These are phyloP conservation scores for Moesziomyces globuligerus DNA, from an alignment of 1,284 basidiomycete species.

Conservation along the genomic window DNA sequence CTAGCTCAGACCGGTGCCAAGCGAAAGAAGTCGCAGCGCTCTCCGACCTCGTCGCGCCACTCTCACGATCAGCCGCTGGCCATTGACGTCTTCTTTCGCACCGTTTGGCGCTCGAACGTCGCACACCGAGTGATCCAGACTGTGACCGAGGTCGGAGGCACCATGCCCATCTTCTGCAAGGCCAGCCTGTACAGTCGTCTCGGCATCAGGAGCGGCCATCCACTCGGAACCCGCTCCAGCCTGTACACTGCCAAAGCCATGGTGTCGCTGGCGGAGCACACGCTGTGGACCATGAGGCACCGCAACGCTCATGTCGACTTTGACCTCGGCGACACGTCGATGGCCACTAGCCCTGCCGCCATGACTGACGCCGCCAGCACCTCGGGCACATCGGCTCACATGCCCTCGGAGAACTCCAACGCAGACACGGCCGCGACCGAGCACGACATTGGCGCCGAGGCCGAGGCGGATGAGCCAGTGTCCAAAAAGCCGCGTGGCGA, in stretches of 20 bases:
- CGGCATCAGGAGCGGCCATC: conserved; percentile 17
- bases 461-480: conserved; percentile 1
- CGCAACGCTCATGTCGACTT: background rate
- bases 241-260: conserved; percentile 26
- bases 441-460: background rate
- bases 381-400: background rate
- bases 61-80: conserved; percentile 5
- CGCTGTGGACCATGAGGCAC: conserved; percentile 6
- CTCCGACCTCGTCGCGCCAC: background rate
- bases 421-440: background rate
- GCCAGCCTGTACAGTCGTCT: conserved; percentile 25
- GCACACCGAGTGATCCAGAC: conserved; percentile 18
- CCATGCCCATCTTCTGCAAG: conserved; percentile 33
- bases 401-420: conserved; percentile 6
- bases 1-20: background rate
- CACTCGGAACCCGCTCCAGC: conserved; percentile 4
- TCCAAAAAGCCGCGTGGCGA: conserved; percentile 18
- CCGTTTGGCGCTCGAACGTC: conserved; percentile 18
- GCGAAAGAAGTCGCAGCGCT: conserved; percentile 13
- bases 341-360: background rate
- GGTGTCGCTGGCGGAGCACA: conserved; percentile 12
- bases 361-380: background rate
- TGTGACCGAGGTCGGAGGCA: conserved; percentile 16
- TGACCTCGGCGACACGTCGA: background rate
- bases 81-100: conserved; percentile 30